Evolutionary conservation across 305 asterid genomes (phyloP).

Genomic region (Solanum aculeatissimum): DNA sequence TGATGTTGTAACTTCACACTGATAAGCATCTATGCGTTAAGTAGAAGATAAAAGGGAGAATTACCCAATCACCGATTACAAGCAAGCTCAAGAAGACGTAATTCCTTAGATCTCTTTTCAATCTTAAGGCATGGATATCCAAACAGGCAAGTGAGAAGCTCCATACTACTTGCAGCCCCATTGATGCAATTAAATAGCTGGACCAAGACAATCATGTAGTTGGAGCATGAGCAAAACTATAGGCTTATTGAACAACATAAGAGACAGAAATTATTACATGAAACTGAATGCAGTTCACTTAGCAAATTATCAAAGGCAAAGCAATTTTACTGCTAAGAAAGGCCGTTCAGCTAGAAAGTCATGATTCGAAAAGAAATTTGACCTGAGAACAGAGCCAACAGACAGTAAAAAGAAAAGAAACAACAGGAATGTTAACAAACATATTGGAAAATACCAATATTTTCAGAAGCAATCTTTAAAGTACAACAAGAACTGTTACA

Average conservation of each 20-base stretch:
- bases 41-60: background rate
- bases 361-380: background rate
- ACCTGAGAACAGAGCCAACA: background rate
- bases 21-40: background rate
- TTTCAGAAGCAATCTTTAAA: background rate
- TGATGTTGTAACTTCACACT: background rate
- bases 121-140: conserved; percentile 74
- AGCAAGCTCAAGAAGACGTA: conserved; percentile 60
- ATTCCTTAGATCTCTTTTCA: conserved; percentile 59
- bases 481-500: background rate
- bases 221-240: background rate
- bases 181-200: conserved; percentile 73
- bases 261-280: background rate
- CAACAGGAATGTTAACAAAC: background rate
- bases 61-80: conserved; percentile 85
- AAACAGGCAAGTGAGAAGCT: conserved; percentile 84
- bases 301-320: background rate
- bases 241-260: background rate
- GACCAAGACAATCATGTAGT: conserved; percentile 19
- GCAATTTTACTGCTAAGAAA: background rate
- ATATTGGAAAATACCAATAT: background rate
- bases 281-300: background rate
- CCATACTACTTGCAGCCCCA: conserved; percentile 67
- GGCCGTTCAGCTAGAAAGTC: background rate
- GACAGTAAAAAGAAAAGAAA: background rate